phyloP scores from a whole-genome alignment of 306 rosid genomes.

The Vigna angularis region DNA sequence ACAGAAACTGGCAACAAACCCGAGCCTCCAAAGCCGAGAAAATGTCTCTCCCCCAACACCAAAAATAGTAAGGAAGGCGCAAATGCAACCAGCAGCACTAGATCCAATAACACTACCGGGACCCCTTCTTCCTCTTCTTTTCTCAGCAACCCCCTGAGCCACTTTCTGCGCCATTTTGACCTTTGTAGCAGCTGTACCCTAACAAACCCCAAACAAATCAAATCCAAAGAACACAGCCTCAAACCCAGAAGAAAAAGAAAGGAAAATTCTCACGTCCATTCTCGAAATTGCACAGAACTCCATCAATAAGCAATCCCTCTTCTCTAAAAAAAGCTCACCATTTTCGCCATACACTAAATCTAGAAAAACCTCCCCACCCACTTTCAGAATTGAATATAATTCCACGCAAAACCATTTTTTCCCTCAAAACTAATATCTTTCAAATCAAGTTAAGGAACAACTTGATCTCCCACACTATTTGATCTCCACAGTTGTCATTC shows the following conservation, averaged over 20 bases:
- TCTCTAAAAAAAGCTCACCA: not conserved
- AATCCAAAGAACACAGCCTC: slow-evolving; percentile 39
- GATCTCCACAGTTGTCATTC: not conserved
- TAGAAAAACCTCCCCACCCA: not conserved
- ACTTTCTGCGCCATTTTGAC: slow-evolving; percentile 92
- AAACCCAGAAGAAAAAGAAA: slow-evolving; percentile 31
- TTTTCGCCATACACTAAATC: slow-evolving; percentile 14
- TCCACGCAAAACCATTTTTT: not conserved
- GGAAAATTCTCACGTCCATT: slow-evolving; percentile 1
- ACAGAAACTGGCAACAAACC: slow-evolving; percentile 95
- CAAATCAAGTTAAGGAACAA: not conserved
- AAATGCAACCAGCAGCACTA: slow-evolving; percentile 94
- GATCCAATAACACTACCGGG: slow-evolving; percentile 97
- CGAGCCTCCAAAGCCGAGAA: slow-evolving; percentile 80
- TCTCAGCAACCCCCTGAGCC: slow-evolving; percentile 96
- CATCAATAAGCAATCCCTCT: not conserved
- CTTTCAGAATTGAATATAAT: slow-evolving; percentile 2
- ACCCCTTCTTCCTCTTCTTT: slow-evolving; percentile 95
- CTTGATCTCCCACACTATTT: not conserved
- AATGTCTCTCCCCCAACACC: slow-evolving; percentile 74
- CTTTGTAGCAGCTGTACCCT: slow-evolving; percentile 96
- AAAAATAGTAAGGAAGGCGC: slow-evolving; percentile 75
- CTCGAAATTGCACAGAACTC: slow-evolving; percentile 34
- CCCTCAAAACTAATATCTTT: not conserved
- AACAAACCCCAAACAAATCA: slow-evolving; percentile 44